Base-by-base conservation (phyloP, 805 yeast species). In the Torulaspora delbrueckii region DNA sequence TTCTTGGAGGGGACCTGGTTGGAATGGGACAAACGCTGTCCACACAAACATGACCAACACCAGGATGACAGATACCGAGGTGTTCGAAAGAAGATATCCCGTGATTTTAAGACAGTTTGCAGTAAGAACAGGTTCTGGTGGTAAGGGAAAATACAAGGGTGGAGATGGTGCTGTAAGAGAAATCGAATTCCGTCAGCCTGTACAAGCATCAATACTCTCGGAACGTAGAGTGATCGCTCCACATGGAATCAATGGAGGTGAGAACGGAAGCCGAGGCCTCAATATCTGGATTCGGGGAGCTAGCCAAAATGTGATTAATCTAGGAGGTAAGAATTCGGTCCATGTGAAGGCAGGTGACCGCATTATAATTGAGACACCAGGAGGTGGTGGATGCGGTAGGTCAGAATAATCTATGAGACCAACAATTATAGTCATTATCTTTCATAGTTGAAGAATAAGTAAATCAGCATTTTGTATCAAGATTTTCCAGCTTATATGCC, bases 1-100 rank as follows among this genome's bases (percentile, higher is more conserved):
- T 53, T 52, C 66, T 50, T 57, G 76, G 74, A 55, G 68, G 57
- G 89, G 91, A 1, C 77, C 84, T 1, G 80, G 81, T 2, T 88
- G 95, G 90, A 68, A 84, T 55, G 96, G 96, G 37, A 84, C 82
- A 42, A 76, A 83, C 48, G 96, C 87, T n/a, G 95, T 89, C 2
- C 96, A 89, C 58, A 86, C 95, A 5, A 93, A 89, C 63, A 89
- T 91, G 82, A 90, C 96, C 23, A 89, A 89, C 66, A 89, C 97
- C 1, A 75, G 96, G 59, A 86, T 89, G 66, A 89, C 97, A 0
- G 97, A 89, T 62, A 82, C 89, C 5, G 97, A 89, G 65, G 76
- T 89, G 9, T 82, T 89, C 59, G 96, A 89, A 63, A 82, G 84
- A 62, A 71, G 96, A 42, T 89, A 89, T 59, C 96, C 97, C 0